Evolutionary conservation across 2,329 filamentous ascomycete genomes (phyloP).

Genomic region (Helminthosporium solani): DNA sequence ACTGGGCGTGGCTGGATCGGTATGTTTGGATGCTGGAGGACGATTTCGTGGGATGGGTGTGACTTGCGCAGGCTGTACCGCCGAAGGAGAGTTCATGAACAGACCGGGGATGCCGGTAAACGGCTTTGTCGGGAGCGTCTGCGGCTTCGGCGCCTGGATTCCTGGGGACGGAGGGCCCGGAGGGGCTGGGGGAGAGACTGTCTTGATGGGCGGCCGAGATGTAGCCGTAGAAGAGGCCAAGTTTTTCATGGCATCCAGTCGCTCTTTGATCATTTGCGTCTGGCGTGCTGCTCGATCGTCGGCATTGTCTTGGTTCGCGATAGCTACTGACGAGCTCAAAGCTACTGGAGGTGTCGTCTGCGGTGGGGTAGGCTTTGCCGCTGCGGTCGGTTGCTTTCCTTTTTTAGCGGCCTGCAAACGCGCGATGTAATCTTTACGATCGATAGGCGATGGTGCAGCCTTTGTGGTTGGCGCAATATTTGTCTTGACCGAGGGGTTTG

Average conservation of each 20-base stretch:
- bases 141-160: conserved; percentile 5
- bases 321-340: conserved; percentile 10
- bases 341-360: conserved; percentile 18
- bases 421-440: conserved; percentile 75
- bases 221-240: conserved; percentile 6
- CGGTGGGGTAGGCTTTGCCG: conserved; percentile 24
- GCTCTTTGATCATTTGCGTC: conserved; percentile 74
- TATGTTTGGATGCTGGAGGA: conserved; percentile 69
- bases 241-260: conserved; percentile 64
- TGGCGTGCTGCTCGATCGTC: conserved; percentile 60
- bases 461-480: conserved; percentile 19
- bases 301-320: conserved; percentile 23
- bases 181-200: background rate
- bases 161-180: conserved; percentile 5
- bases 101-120: conserved; percentile 53
- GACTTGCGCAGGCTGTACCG: conserved; percentile 4
- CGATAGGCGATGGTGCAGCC: conserved; percentile 51
- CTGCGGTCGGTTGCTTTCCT: conserved; percentile 49
- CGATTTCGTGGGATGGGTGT: conserved; percentile 51
- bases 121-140: conserved; percentile 12
- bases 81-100: conserved; percentile 46
- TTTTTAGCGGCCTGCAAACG: conserved; percentile 72
- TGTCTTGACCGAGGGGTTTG: conserved; percentile 23
- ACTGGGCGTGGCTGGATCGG: conserved; percentile 51
- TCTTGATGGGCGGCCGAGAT: background rate